These are phyloP conservation scores for Apiotrichum brassicae DNA, from an alignment of 1,284 basidiomycete genomes.

Conservation along the genomic window DNA sequence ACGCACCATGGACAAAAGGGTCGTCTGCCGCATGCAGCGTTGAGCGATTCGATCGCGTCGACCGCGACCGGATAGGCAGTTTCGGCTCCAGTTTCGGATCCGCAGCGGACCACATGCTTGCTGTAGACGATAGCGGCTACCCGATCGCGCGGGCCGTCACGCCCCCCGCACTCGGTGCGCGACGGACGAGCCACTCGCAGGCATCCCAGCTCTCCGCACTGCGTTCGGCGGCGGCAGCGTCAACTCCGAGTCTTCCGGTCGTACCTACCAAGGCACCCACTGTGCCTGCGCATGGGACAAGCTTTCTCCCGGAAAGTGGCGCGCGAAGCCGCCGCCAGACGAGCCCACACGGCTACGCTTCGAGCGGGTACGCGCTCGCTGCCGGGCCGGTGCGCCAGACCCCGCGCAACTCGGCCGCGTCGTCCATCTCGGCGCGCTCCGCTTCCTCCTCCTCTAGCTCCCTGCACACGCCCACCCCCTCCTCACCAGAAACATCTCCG, in stretches of 20 bases:
- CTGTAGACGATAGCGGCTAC: background rate
- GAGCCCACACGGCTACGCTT: too few relatives aligned
- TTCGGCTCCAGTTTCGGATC: background rate
- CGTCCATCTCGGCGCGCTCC: background rate
- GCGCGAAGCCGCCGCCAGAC: too few relatives aligned
- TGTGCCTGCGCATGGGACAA: too few relatives aligned
- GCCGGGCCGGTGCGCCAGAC: too few relatives aligned
- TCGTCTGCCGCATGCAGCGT: background rate
- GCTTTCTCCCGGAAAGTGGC: too few relatives aligned
- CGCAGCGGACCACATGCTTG: slow-evolving; percentile 1
- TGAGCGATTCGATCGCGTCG: background rate
- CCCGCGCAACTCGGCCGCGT: background rate
- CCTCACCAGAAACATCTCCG: background rate
- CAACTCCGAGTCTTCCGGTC: too few relatives aligned
- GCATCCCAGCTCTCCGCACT: too few relatives aligned
- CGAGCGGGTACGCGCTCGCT: too few relatives aligned
- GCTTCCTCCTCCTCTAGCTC: background rate
- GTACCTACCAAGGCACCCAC: too few relatives aligned
- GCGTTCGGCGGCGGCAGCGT: too few relatives aligned
- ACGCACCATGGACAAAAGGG: background rate
- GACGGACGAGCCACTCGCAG: background rate
- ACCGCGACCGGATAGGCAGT: background rate
- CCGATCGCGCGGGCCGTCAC: background rate
- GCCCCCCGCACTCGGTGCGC: background rate
- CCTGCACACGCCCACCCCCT: background rate